Conservation (phyloP, 106 monocot species). For the Dendrobium catenatum region DNA sequence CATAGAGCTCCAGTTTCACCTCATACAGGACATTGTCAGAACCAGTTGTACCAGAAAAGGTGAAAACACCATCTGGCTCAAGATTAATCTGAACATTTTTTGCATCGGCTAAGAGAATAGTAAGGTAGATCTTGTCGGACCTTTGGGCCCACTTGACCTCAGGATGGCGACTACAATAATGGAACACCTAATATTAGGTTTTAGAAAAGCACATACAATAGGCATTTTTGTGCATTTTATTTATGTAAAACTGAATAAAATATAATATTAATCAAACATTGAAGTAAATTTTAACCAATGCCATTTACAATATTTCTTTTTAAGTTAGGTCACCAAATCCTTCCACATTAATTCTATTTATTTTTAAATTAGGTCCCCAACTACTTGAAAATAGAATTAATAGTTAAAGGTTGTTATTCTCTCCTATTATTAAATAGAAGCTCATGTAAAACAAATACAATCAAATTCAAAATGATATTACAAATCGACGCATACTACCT, state of each 20-base stretch:
- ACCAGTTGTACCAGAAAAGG: slow-evolving; percentile 68
- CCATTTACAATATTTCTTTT: neutral
- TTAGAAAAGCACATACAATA: no score
- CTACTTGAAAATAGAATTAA: no score
- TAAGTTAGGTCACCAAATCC: no score
- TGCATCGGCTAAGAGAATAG: slow-evolving; percentile 71
- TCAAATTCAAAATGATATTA: no score
- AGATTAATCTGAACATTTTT: slow-evolving; percentile 71
- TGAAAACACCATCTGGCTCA: slow-evolving; percentile 72
- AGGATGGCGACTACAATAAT: slow-evolving; percentile 64
- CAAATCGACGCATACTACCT: no score
- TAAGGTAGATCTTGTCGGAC: slow-evolving; percentile 81
- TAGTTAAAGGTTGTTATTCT: no score
- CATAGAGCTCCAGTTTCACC: slow-evolving; percentile 60
- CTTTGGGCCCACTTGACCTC: slow-evolving; percentile 93
- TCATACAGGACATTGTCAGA: slow-evolving; percentile 48
- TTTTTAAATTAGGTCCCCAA: no score
- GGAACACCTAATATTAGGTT: neutral
- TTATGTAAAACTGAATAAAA: neutral
- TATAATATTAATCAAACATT: neutral
- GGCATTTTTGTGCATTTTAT: neutral
- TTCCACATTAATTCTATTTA: no score
- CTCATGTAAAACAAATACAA: no score
- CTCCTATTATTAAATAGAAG: no score
- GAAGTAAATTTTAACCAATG: neutral